phyloP scores from a whole-genome alignment of 257 asterid genomes.

The Solanum microdontum region DNA sequence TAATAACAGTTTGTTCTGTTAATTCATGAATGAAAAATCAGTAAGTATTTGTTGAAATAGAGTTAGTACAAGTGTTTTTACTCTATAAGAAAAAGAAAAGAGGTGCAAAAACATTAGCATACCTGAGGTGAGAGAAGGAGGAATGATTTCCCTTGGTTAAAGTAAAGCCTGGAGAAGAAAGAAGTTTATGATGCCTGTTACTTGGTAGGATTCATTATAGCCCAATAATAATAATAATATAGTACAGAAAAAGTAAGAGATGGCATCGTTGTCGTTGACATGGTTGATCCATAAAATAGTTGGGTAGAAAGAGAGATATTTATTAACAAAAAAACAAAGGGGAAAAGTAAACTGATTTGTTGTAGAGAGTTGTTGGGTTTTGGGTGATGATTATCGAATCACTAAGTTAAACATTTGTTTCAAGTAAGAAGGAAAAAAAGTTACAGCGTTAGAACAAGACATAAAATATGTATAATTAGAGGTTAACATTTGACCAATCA shows the following conservation, averaged over 20 bases:
- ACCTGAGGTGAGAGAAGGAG: not conserved
- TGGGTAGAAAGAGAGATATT: not conserved
- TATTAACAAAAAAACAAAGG: not conserved
- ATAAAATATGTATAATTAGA: not conserved
- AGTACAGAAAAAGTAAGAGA: not conserved
- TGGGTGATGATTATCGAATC: not conserved
- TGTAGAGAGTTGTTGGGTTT: not conserved
- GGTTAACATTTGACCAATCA: not conserved
- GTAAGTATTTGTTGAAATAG: not conserved
- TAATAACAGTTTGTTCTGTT: not conserved
- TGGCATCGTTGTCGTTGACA: not conserved
- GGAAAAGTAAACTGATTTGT: not conserved
- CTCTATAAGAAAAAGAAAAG: not conserved
- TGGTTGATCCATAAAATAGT: not conserved
- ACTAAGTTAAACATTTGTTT: not conserved
- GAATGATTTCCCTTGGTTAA: not conserved
- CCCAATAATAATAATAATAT: not conserved
- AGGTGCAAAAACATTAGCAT: not conserved
- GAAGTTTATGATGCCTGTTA: not conserved
- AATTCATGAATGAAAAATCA: not conserved
- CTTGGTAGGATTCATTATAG: not conserved
- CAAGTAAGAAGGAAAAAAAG: not conserved
- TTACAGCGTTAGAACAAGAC: not conserved
- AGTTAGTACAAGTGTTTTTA: not conserved
- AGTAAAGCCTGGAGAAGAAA: not conserved